A percentile compares a stretch with the other conserved stretches of the same genome.
phyloP scores from a whole-genome alignment of 768 basidiomycete genomes.

The Termitomyces bulborhizus region DNA sequence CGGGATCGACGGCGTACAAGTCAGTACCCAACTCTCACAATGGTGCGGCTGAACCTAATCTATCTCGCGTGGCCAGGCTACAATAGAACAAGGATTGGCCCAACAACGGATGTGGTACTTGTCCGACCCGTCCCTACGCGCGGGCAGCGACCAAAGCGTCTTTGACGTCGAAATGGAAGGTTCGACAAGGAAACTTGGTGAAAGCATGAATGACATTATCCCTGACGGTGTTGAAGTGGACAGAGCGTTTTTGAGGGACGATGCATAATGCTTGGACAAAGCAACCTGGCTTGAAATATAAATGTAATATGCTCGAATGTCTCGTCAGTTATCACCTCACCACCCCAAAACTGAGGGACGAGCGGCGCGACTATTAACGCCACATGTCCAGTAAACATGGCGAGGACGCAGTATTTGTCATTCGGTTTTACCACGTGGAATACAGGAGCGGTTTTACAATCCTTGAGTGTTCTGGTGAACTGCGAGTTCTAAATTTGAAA shows the following conservation, averaged over 20 bases:
- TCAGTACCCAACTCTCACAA: background rate
- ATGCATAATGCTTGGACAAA: background rate
- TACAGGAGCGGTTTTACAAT: background rate
- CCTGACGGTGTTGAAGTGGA: constrained; percentile 12
- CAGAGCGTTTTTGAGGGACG: background rate
- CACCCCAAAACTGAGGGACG: background rate
- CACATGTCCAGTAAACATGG: background rate
- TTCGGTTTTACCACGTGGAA: background rate
- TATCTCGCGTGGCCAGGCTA: constrained; percentile 17
- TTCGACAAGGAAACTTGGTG: constrained; percentile 11
- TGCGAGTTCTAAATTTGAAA: background rate
- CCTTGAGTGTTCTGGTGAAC: background rate
- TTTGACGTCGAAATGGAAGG: constrained; percentile 8
- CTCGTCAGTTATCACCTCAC: background rate
- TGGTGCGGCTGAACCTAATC: background rate
- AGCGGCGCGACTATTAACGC: background rate
- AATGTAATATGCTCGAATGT: background rate
- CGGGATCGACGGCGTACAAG: constrained; percentile 24
- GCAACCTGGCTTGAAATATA: background rate
- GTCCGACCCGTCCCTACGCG: constrained; percentile 7
- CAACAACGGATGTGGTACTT: constrained; percentile 33
- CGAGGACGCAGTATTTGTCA: background rate
- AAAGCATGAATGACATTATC: constrained; percentile 14
- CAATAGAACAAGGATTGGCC: constrained; percentile 31
- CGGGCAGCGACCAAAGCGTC: constrained; percentile 13